Evolutionary conservation across 495 filamentous ascomycete genomes (phyloP).

Genomic region (Amphirosellinia nigrospora): DNA sequence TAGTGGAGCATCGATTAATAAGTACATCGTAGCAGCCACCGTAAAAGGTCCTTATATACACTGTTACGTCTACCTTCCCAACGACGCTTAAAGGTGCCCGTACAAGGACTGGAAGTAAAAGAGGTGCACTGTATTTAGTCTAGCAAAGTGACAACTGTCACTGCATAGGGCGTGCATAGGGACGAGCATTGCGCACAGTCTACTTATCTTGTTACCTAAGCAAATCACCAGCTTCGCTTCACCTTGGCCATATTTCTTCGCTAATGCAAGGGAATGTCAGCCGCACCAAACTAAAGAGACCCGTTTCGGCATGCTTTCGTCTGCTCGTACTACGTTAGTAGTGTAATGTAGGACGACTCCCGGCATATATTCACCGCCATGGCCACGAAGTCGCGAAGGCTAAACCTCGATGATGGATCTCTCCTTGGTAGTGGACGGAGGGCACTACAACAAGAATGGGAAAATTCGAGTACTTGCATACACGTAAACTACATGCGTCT

Average conservation of each 20-base stretch:
- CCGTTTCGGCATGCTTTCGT: not conserved
- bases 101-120: not conserved
- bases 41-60: too few relatives aligned
- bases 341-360: not conserved
- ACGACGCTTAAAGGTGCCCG: not conserved
- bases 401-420: not conserved
- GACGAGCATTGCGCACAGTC: not conserved
- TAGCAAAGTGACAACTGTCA: not conserved
- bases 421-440: not conserved
- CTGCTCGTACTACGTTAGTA: too few relatives aligned
- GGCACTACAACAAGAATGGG: not conserved
- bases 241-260: not conserved
- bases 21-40: too few relatives aligned
- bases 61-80: too few relatives aligned
- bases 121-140: not conserved
- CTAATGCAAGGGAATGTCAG: conserved; percentile 13
- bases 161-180: not conserved
- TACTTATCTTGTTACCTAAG: not conserved
- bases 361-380: conserved; percentile 1
- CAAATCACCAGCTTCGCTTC: not conserved
- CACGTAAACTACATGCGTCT: not conserved
- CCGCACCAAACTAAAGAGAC: conserved; percentile 7
- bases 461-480: not conserved
- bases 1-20: too few relatives aligned
- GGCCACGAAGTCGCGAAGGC: not conserved